These are phyloP conservation scores for Chalciporus sp. DNA, from an alignment of 1,284 basidiomycete genomes.

Conservation along the genomic window DNA sequence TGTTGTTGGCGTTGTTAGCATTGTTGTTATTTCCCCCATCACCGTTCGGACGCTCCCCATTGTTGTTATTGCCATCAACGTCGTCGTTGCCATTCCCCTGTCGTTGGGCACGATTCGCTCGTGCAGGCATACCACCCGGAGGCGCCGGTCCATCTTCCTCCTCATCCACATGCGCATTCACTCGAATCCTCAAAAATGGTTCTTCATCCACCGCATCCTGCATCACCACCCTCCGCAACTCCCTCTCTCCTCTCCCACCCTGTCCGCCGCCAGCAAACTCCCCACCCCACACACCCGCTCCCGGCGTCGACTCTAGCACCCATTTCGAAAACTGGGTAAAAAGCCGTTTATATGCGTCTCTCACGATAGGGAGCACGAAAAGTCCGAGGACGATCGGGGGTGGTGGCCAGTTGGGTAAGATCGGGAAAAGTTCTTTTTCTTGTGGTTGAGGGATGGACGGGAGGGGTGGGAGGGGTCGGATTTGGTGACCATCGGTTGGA, in stretches of 20 bases:
- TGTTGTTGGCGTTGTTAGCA: background rate
- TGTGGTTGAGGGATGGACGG: background rate
- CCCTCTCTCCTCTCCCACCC: slow-evolving; percentile 19
- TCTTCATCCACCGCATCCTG: slow-evolving; percentile 46
- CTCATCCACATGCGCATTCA: slow-evolving; percentile 37
- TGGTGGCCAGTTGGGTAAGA: slow-evolving; percentile 55
- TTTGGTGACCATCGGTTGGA: background rate
- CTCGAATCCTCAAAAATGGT: slow-evolving; percentile 50
- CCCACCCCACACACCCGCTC: slow-evolving; percentile 4
- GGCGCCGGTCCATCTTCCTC: slow-evolving; percentile 20
- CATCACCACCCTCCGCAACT: slow-evolving; percentile 35
- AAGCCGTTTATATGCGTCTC: slow-evolving; percentile 46
- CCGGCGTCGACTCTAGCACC: slow-evolving; percentile 45
- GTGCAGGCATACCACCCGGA: slow-evolving; percentile 12
- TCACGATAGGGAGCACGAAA: slow-evolving; percentile 53
- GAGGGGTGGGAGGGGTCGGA: background rate
- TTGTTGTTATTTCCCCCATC: background rate
- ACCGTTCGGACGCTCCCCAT: background rate
- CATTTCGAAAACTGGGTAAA: slow-evolving; percentile 47
- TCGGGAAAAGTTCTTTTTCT: slow-evolving; percentile 17
- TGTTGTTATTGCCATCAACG: slow-evolving; percentile 2
- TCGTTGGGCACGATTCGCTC: slow-evolving; percentile 11
- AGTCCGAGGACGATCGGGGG: slow-evolving; percentile 57
- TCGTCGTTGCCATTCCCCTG: slow-evolving; percentile 5
- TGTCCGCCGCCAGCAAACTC: slow-evolving; percentile 8